Conservation (phyloP, 2,329 filamentous ascomycete species). For the Golovinomyces cichoracearum region DNA sequence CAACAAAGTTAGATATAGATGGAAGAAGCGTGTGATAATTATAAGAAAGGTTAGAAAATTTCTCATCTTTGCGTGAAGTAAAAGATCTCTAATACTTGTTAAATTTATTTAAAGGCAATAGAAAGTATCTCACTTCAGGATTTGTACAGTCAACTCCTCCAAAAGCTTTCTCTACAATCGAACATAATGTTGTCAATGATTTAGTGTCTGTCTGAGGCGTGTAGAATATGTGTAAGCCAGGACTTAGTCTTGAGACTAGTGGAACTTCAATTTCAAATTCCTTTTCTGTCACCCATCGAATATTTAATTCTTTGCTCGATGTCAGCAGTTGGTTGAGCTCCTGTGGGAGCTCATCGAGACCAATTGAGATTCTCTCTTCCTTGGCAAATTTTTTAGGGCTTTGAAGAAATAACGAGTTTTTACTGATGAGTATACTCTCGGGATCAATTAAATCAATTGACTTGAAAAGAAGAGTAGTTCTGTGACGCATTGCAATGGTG, state of each 20-base stretch:
- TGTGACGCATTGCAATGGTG: constrained; percentile 44
- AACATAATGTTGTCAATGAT: constrained; percentile 25
- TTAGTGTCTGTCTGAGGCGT: constrained; percentile 22
- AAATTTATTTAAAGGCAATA: constrained; percentile 2
- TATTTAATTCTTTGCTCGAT: constrained; percentile 43
- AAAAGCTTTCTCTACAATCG: constrained; percentile 30
- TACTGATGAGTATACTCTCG: constrained; percentile 30
- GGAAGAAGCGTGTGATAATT: constrained; percentile 47
- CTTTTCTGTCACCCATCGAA: constrained; percentile 46
- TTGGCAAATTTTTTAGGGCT: constrained; percentile 36
- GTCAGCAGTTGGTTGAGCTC: constrained; percentile 37
- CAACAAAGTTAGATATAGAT: constrained; percentile 26
- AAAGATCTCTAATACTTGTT: constrained; percentile 26
- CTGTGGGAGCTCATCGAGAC: constrained; percentile 39
- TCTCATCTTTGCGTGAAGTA: constrained; percentile 30
- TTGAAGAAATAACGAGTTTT: constrained; percentile 27
- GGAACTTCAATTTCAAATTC: constrained; percentile 37
- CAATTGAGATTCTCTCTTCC: constrained; percentile 55
- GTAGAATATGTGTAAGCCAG: constrained; percentile 61
- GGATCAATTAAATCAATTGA: constrained; percentile 39
- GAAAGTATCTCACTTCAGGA: constrained; percentile 18
- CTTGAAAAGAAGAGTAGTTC: constrained; percentile 53
- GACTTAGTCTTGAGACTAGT: constrained; percentile 46
- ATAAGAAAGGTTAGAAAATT: constrained; percentile 35
- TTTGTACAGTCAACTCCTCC: constrained; percentile 29